Base-by-base conservation (phyloP, 768 basidiomycete genomes). In the Sporobolomyces phaffii region DNA sequence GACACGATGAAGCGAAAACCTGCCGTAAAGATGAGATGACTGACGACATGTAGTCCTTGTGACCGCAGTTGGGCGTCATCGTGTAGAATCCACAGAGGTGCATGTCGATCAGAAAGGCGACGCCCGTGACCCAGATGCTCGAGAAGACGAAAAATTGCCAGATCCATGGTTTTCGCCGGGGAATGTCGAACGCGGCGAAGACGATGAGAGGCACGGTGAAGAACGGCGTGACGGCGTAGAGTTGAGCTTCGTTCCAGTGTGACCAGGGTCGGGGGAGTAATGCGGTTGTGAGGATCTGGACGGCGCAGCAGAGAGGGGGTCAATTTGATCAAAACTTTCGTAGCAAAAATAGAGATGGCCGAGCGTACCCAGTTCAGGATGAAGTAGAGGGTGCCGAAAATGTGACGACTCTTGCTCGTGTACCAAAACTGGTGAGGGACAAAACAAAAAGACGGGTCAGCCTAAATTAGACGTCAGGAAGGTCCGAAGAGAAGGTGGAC, bases 121-220 rank as follows among this genome's bases (percentile, higher is more conserved):
- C 18, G 1, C 64, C 58, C 0, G 45, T 28, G 49, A 72, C 36
- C 52, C 53, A 57, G 20, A 67, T 41, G 14, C 40, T 47, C 20
- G 28, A n/a, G 33, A 69, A 60, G 22, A 89, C 78, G 50, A 83
- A 79, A n/a, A 80, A 53, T 77, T 90, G 89, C 76, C 88, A 90
- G 7, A 82, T 76, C 33, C 79, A 76, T 18, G 80, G 79, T 24
- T 83, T 81, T 66, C 86, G 83, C 47, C 86, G 81, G 2, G 88
- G 89, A 80, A 84, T 85, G 79, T 91, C 86, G 73, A 83, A 86
- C 60, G 86, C 79, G 62, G 89, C 82, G 80, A 89, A 81, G 56
- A 84, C 75, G 33, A 84, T 75, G 40, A 89, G 78, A 1, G 86
- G 87, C 26, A 89, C 76, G 33, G 83, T 86, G 56, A 87, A 76